A percentile compares a stretch with the other conserved stretches of the same genome.
phyloP scores from a whole-genome alignment of 1,139 yeast species.

The Geotrichum fermentans region DNA sequence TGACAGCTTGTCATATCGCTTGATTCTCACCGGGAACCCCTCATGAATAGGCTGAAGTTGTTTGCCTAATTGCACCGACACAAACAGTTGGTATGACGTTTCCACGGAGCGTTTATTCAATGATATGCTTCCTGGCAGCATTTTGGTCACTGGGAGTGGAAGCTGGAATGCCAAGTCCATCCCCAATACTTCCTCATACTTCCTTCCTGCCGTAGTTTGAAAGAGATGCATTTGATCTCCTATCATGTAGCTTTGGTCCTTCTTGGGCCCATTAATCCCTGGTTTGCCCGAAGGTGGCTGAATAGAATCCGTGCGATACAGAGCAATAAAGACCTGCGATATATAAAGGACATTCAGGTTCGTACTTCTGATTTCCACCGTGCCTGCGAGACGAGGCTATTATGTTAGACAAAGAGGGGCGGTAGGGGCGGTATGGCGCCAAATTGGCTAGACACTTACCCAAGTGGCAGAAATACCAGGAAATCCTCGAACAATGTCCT shows the following conservation, averaged over 20 bases:
- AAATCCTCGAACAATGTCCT: conserved; percentile 41
- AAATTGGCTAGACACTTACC: conserved; percentile 22
- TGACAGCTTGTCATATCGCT: conserved; percentile 40
- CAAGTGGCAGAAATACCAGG: conserved; percentile 43
- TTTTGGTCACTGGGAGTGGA: conserved; percentile 35
- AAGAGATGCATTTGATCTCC: conserved; percentile 34
- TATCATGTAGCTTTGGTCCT: conserved; percentile 38
- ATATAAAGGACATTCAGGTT: conserved; percentile 30
- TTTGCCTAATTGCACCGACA: conserved; percentile 31
- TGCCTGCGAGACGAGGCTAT: conserved; percentile 40
- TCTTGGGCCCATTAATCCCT: conserved; percentile 32
- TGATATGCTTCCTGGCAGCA: conserved; percentile 38
- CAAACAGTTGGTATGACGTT: conserved; percentile 37
- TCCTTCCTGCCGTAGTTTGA: conserved; percentile 27
- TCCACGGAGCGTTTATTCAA: conserved; percentile 35
- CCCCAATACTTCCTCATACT: conserved; percentile 33
- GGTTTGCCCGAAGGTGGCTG: conserved; percentile 37
- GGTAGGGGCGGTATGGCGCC: too few relatives aligned
- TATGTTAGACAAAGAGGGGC: too few relatives aligned
- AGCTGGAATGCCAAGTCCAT: conserved; percentile 40
- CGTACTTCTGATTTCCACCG: conserved; percentile 37
- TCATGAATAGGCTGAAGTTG: conserved; percentile 29
- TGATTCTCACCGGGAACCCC: conserved; percentile 38
- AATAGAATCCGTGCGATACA: conserved; percentile 40
- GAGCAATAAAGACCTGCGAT: conserved; percentile 35